Evolutionary conservation across 176 grass and related monocot genomes (phyloP), one percentile per base, ranked within the genome.

Genomic region (Aechmea fasciata): DNA sequence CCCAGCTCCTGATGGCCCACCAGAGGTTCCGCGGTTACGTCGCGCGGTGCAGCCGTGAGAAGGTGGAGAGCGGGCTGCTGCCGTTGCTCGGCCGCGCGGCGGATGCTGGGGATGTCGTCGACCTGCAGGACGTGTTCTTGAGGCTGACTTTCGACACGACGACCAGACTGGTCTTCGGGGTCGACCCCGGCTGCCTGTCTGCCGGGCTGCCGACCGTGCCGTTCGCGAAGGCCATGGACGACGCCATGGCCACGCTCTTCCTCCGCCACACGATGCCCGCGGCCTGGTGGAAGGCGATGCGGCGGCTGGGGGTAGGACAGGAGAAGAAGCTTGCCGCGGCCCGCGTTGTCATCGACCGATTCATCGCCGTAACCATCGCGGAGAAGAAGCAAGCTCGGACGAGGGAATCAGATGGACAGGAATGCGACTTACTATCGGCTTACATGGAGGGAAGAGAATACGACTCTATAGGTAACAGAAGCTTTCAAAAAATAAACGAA

Each of bases 191-290:
- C 12, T 91, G 80, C 70, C 83, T 96, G 13, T 77, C 80, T 0
- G 17, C 63, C 59, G 77, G 57, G 57, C 54, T 91, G 4, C 88
- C 85, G 11, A 64, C 57, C 1, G 24, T 91, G 8, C 85, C 91
- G 48, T 96, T 96, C 66, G 82, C 91, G 3, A 66, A 68, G 26
- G 91, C 91, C 10, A 84, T 91, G 83, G 91, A 91, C 50, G 82
- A 88, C 68, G 85, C 81, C 17, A 73, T 84, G 17, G 77, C 41
- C 51, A 53, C 82, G 20, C 67, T 91, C 10, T 84, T 96, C 17
- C 48, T 82, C 64, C 83, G 91, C 14, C 80, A 96, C 77, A 28
- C 71, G 49, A 50, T 63, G 3, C 85, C 91, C 1, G 3, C 68
- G 14, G 2, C 13, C 13, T 67, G 49, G 48, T 96, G 91, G 91